Evolutionary conservation across 345 rosid genomes (phyloP), one percentile per base, ranked within the genome.

Genomic region (Moricandia arvensis): DNA sequence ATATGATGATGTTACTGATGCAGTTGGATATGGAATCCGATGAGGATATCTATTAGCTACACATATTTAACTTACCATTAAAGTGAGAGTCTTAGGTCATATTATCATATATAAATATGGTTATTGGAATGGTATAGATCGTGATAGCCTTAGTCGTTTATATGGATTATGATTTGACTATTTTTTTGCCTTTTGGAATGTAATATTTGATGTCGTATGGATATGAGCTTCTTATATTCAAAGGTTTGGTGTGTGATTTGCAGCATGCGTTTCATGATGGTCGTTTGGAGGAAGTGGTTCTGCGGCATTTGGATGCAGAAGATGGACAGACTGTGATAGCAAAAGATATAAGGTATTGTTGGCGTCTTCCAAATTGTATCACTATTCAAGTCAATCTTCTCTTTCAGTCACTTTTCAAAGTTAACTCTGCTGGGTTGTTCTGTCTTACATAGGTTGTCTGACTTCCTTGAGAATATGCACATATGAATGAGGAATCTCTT

Each of bases 201-300:
- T 63, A 57, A 8, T 70, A 43, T 31, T 62, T 76, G 49, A 54
- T 76, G 70, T 27, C 69, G 49, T 35, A 66, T 75, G 64, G 63
- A 62, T n/a, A n/a, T 69, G 59, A 59, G 63, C 35, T 47, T 62
- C 70, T 76, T 11, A 54, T 60, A 62, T 75, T 53, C 75, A 76
- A 37, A 53, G 73, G 10, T 35, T 8, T 0, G 68, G 68, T 68
- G 71, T 70, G 55, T 78, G 68, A 66, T 79, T 35, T 86, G 86
- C 86, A 88, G 97, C 97, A 91, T 80, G 88, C 87, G 3, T 88
- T 80, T 80, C 86, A 81, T 72, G 96, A 88, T 78, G 97, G 96
- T 61, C 87, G 85, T 43, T 76, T 88, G 80, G 97, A 87, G 86
- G 93, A 91, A 81, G 89, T 86, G 41, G 89, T 77, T 76, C 74